These are phyloP conservation scores for Polygonum maritimum DNA, from an alignment of 148 eudicot genomes.

Conservation along the genomic window DNA sequence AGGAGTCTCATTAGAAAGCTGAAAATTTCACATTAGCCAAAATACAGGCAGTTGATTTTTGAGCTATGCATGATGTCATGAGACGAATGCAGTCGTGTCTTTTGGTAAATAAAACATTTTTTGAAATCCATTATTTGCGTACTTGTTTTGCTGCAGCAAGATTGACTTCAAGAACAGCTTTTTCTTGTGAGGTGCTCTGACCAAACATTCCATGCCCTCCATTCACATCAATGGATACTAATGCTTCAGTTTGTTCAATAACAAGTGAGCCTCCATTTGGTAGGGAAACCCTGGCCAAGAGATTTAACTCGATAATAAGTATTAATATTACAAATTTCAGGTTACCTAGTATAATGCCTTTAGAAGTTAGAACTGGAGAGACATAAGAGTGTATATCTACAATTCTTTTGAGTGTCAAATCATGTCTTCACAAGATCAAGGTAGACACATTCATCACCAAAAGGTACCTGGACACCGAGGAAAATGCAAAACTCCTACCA, in stretches of 20 bases:
- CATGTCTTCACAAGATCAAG: not conserved
- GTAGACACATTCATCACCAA: not conserved
- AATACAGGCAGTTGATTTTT: not conserved
- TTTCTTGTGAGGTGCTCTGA: constrained; percentile 81
- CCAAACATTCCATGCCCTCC: constrained; percentile 93
- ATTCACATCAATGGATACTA: constrained; percentile 91
- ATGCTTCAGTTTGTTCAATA: constrained; percentile 96
- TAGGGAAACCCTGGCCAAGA: constrained; percentile 56
- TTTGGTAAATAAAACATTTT: not conserved
- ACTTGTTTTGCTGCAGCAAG: constrained; percentile 96
- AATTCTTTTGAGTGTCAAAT: not conserved
- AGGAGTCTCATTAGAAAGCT: not conserved
- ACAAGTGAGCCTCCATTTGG: constrained; percentile 86
- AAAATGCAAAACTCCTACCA: not conserved
- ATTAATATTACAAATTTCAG: not conserved
- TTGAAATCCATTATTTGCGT: constrained; percentile 8
- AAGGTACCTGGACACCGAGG: not conserved
- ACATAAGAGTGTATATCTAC: not conserved
- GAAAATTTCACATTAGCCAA: not conserved
- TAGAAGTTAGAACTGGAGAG: not conserved
- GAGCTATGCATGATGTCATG: not conserved
- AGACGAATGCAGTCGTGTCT: not conserved
- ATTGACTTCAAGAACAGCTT: constrained; percentile 89
- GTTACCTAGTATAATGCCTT: not conserved
- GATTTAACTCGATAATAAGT: not conserved